Conservation (phyloP, 441 rosid species). For the Geranium incanum region DNA sequence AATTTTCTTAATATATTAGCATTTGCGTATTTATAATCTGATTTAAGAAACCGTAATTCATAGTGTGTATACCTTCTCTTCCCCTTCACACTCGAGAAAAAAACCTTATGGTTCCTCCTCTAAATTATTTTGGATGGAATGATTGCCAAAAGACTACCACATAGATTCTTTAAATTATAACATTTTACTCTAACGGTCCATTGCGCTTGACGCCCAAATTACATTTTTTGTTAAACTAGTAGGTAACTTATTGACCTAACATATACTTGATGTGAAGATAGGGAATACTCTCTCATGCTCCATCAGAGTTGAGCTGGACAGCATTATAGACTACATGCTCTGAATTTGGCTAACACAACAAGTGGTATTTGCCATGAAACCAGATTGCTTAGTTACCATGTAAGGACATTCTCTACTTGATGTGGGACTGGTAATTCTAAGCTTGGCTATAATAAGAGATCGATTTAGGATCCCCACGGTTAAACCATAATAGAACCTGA, state of each 20-base stretch:
- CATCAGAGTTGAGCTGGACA: neutral
- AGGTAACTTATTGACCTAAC: neutral
- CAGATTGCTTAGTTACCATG: neutral
- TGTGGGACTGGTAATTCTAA: neutral
- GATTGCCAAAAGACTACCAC: neutral
- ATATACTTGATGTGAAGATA: neutral
- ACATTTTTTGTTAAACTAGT: neutral
- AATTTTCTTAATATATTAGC: no score
- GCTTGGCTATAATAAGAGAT: neutral
- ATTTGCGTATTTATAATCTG: neutral
- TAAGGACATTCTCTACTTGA: neutral
- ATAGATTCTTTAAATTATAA: neutral
- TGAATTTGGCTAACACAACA: neutral
- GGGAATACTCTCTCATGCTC: neutral
- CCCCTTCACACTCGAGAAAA: neutral
- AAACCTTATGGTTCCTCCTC: neutral
- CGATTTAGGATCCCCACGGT: neutral
- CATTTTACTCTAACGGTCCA: neutral
- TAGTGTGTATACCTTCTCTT: neutral
- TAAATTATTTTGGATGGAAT: neutral
- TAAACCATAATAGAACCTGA: neutral
- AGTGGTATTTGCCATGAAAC: neutral
- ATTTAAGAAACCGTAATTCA: neutral
- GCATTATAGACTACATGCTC: neutral
- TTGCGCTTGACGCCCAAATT: neutral